Percentiles rank a stretch among this genome's conserved stretches.
Evolutionary conservation across 2,329 filamentous ascomycete genomes (phyloP).

Genomic region (Sphaerulina vaccinii): DNA sequence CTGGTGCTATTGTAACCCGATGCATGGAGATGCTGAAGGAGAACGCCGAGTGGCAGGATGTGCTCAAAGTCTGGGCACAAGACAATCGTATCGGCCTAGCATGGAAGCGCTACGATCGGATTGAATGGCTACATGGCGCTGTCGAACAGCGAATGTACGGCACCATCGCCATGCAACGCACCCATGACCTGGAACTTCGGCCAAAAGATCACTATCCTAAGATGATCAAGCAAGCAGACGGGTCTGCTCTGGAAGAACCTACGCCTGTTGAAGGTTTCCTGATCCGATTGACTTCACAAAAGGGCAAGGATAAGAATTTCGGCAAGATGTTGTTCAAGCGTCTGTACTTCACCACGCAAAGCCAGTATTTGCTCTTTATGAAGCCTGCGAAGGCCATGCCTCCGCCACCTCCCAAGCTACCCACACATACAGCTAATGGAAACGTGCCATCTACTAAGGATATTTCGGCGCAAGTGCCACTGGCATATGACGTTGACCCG

Average conservation of each 20-base stretch:
- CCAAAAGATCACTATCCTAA: slow-evolving; percentile 66
- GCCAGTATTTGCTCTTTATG: slow-evolving; percentile 63
- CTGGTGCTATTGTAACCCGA: slow-evolving; percentile 55
- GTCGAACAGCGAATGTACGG: slow-evolving; percentile 70
- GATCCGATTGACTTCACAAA: slow-evolving; percentile 63
- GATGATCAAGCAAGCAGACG: slow-evolving; percentile 43
- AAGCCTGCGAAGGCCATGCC: slow-evolving; percentile 57
- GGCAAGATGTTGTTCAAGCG: slow-evolving; percentile 64
- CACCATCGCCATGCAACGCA: slow-evolving; percentile 64
- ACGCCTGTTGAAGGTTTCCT: slow-evolving; percentile 65
- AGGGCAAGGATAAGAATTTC: slow-evolving; percentile 57
- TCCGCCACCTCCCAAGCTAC: slow-evolving; percentile 58
- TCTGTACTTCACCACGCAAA: slow-evolving; percentile 64
- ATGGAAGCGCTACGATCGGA: slow-evolving; percentile 67
- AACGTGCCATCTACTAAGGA: slow-evolving; percentile 55
- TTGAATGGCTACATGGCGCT: slow-evolving; percentile 66
- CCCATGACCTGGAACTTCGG: slow-evolving; percentile 65
- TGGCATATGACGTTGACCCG: slow-evolving; percentile 62
- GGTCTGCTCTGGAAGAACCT: slow-evolving; percentile 56
- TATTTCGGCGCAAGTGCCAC: slow-evolving; percentile 57
- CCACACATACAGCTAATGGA: slow-evolving; percentile 40
- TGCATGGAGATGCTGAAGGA: slow-evolving; percentile 60
- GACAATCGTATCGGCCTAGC: slow-evolving; percentile 62
- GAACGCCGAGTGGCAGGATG: slow-evolving; percentile 58
- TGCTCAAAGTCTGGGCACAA: slow-evolving; percentile 59